Evolutionary conservation across 2,329 filamentous ascomycete species (phyloP).

Genomic region (Madurella fahalii): DNA sequence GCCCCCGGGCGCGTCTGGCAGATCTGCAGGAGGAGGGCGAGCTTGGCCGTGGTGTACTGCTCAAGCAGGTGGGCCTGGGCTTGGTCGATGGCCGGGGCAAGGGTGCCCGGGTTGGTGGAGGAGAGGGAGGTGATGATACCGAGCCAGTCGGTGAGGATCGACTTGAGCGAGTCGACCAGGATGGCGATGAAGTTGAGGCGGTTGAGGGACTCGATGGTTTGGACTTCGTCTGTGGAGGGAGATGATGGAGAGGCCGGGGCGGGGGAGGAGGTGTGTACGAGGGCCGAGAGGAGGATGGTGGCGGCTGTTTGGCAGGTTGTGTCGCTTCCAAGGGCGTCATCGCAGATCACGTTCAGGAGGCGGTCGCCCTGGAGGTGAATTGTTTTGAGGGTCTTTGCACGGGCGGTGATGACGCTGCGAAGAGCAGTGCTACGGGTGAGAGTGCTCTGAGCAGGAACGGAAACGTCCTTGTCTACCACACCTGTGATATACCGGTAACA

Average conservation of each 20-base stretch:
- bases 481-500: constrained; percentile 80
- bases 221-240: constrained; percentile 68
- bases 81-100: constrained; percentile 25
- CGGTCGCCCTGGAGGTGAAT: constrained; percentile 67
- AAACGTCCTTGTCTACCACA: constrained; percentile 48
- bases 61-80: constrained; percentile 20
- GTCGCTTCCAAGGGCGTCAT: constrained; percentile 86
- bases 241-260: constrained; percentile 1
- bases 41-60: constrained; percentile 62
- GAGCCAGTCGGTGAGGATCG: constrained; percentile 68
- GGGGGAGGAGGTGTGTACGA: constrained; percentile 67
- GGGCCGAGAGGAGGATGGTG: constrained; percentile 73
- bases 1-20: constrained; percentile 82
- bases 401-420: constrained; percentile 44
- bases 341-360: constrained; percentile 81
- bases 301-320: constrained; percentile 79
- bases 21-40: constrained; percentile 78
- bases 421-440: background rate
- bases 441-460: background rate
- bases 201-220: constrained; percentile 74
- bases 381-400: constrained; percentile 65
- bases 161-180: constrained; percentile 80
- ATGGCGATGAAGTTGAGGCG: constrained; percentile 88
- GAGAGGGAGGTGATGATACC: constrained; percentile 41
- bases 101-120: constrained; percentile 27